A percentile compares a stretch with the other conserved stretches of the same genome.
Evolutionary conservation across 805 yeast genomes (phyloP).

Genomic region (Wickerhamiella qilinensis): DNA sequence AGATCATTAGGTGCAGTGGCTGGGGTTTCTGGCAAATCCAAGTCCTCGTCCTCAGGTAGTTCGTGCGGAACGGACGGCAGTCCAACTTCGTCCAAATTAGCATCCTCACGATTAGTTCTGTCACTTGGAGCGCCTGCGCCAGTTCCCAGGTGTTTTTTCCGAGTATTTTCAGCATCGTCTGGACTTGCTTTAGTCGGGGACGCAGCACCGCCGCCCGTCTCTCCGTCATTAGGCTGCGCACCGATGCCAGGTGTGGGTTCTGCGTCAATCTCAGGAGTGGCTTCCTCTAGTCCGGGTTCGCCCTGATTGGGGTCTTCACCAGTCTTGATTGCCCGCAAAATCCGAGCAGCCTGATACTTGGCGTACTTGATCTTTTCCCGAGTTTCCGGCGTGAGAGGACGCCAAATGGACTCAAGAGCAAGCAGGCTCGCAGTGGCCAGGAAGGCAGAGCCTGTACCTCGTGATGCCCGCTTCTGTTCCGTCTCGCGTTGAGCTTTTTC

Average conservation of each 20-base stretch:
- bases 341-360: slow-evolving; percentile 45
- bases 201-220: background rate
- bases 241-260: background rate
- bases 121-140: background rate
- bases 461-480: slow-evolving; percentile 27
- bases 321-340: slow-evolving; percentile 30
- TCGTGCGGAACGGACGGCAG: background rate
- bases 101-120: background rate
- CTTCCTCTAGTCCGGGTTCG: background rate
- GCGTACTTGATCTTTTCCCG: slow-evolving; percentile 38
- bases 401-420: slow-evolving; percentile 29
- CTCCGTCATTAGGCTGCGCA: background rate
- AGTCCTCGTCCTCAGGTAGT: background rate
- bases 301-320: slow-evolving; percentile 39
- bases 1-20: slow-evolving; percentile 8
- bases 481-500: slow-evolving; percentile 35
- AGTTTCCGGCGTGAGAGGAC: slow-evolving; percentile 20
- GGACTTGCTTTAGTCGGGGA: background rate
- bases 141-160: background rate
- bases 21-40: slow-evolving; percentile 10
- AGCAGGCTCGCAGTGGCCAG: slow-evolving; percentile 40
- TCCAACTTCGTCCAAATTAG: background rate
- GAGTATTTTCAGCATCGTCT: background rate
- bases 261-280: background rate
- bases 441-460: slow-evolving; percentile 34